Evolutionary conservation across 345 rosid genomes (phyloP), one percentile per base, ranked within the genome.

Genomic region (Raphanus raphanistrum): DNA sequence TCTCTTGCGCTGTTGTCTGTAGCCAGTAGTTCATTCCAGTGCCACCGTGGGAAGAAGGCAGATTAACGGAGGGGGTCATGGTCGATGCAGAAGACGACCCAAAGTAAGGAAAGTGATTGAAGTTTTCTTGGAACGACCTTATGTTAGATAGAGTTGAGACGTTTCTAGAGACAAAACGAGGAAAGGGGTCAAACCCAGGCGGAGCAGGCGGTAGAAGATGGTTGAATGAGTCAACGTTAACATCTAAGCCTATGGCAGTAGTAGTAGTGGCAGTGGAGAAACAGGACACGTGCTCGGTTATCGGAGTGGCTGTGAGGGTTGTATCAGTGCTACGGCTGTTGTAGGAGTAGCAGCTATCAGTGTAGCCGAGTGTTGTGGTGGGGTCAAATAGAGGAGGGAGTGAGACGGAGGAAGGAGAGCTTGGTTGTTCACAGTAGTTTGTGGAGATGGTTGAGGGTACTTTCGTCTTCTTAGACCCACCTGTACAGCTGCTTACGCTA

Each of bases 261-360:
- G 93, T 85, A 0, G 89, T 87, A 1, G 89, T 83, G 68, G 84
- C 85, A 81, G 92, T 95, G 99, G 98, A 95, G 99, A 95, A 95
- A 93, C 98, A 95, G 99, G 99, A 91, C 98, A 95, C 98, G 99
- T 95, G 99, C 98, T 89, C 89, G 13, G 83, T 52, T 8, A 81
- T 79, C 52, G 82, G 70, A 31, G 85, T 75, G 28, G 85, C 82
- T 36, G 91, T 83, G 27, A 87, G 83, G 2, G 86, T 77, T 41
- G 84, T 85, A 74, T 82, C 84, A 79, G 87, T 92, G 94, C 90
- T 90, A 92, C 81, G 68, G 58, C 81, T 81, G 81, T 87, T 84
- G 79, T 88, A 87, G 28, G 74, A 90, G 68, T 89, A 87, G 87
- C 82, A 70, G 81, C 88, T 84, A 70, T 85, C 93, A 17, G 84